Conservation (phyloP, 345 rosid genomes). For the Lepidium sativum region DNA sequence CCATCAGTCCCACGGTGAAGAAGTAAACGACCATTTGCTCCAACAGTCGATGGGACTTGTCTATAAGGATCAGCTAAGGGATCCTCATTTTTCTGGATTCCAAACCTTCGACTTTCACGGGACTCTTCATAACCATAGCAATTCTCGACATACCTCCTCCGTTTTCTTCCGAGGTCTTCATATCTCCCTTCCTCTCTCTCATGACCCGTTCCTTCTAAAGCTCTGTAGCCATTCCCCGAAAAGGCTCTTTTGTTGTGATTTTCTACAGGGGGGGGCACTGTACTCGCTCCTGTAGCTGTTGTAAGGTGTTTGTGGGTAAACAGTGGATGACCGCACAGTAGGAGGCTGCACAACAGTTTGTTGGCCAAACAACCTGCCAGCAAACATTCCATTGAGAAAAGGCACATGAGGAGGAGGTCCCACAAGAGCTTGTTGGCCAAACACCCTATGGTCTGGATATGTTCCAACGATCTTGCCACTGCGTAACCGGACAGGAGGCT, state of each 20-base stretch:
- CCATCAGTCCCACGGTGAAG: neutral
- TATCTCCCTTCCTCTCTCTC: neutral
- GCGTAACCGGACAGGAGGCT: neutral
- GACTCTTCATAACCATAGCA: neutral
- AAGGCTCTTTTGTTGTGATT: neutral
- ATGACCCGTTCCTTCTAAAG: neutral
- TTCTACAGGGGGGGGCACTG: neutral
- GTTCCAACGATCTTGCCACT: neutral
- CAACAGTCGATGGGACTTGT: neutral
- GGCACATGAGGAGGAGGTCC: too few relatives aligned
- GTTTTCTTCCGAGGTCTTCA: neutral
- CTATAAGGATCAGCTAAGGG: neutral
- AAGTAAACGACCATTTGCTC: neutral
- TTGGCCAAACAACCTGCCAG: slow-evolving; percentile 15
- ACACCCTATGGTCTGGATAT: neutral
- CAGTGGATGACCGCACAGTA: neutral
- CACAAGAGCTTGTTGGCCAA: too few relatives aligned
- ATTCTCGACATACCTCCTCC: neutral
- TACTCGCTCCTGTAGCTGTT: neutral
- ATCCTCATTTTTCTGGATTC: too few relatives aligned
- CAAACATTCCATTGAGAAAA: neutral
- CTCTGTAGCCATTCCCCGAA: neutral
- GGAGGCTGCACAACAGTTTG: neutral
- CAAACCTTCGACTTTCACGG: too few relatives aligned
- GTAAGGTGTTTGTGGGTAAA: neutral